A percentile compares a stretch with the other conserved stretches of the same genome.
phyloP scores from a whole-genome alignment of 805 yeast genomes.

The Candida corydali region DNA sequence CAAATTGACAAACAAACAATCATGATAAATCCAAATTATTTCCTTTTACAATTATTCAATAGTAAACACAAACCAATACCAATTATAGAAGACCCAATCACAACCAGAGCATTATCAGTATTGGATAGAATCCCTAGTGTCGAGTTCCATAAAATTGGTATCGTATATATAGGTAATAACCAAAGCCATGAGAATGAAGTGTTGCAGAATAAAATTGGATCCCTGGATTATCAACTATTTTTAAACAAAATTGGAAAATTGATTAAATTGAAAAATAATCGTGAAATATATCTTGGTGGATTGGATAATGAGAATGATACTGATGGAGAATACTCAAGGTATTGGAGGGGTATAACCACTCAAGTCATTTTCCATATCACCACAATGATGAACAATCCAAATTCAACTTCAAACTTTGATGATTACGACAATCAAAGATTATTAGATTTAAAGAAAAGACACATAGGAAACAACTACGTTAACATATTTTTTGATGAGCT shows the following conservation, averaged over 20 bases:
- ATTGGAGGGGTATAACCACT: slow-evolving; percentile 66
- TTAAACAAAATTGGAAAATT: slow-evolving; percentile 55
- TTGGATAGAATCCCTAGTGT: slow-evolving; percentile 76
- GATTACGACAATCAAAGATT: slow-evolving; percentile 11
- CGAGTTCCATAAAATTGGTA: slow-evolving; percentile 74
- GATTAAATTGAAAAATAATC: slow-evolving; percentile 49
- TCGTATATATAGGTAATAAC: slow-evolving; percentile 66
- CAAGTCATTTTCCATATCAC: slow-evolving; percentile 78
- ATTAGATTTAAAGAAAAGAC: slow-evolving; percentile 65
- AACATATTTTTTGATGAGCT: slow-evolving; percentile 80
- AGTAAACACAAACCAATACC: slow-evolving; percentile 45
- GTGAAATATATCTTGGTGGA: slow-evolving; percentile 67
- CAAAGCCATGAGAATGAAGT: slow-evolving; percentile 65
- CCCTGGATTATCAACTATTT: slow-evolving; percentile 57
- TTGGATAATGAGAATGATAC: slow-evolving; percentile 62
- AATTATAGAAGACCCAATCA: slow-evolving; percentile 45
- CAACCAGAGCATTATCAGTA: slow-evolving; percentile 48
- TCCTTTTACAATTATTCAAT: slow-evolving; percentile 48
- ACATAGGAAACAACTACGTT: slow-evolving; percentile 82
- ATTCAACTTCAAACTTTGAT: slow-evolving; percentile 33
- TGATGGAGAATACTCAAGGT: slow-evolving; percentile 74
- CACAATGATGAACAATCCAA: slow-evolving; percentile 63
- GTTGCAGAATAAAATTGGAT: slow-evolving; percentile 60
- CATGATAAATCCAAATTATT: slow-evolving; percentile 35
- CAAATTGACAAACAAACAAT: neutral